Evolutionary conservation across 1,139 yeast species (phyloP).

Genomic region (Nakaseomyces bracarensis): DNA sequence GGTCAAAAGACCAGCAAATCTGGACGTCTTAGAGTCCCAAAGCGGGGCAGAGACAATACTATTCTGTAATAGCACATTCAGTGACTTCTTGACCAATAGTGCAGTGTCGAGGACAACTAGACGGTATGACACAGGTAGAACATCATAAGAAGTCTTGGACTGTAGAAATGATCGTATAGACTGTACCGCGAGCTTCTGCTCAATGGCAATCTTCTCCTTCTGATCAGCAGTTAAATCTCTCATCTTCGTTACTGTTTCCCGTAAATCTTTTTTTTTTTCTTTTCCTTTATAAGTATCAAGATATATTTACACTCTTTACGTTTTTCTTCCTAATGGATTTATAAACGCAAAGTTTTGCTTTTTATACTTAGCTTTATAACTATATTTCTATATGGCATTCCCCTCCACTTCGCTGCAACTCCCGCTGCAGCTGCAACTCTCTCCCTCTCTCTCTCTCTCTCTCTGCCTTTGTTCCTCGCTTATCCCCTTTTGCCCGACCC

Average conservation of each 20-base stretch:
- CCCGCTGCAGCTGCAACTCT: too few relatives aligned
- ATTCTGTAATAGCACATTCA: conserved; percentile 83
- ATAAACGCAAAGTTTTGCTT: too few relatives aligned
- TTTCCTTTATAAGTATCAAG: too few relatives aligned
- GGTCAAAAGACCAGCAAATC: conserved; percentile 91
- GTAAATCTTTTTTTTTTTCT: not conserved
- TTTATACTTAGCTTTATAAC: too few relatives aligned
- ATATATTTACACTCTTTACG: too few relatives aligned
- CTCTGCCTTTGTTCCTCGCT: too few relatives aligned
- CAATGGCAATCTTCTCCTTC: conserved; percentile 29
- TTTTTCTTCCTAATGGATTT: too few relatives aligned
- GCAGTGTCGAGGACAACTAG: conserved; percentile 91
- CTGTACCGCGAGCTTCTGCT: conserved; percentile 59
- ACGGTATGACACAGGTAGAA: conserved; percentile 89
- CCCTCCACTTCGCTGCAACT: too few relatives aligned
- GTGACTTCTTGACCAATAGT: conserved; percentile 78
- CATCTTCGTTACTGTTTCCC: not conserved
- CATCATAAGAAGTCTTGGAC: conserved; percentile 92
- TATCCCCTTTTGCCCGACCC: too few relatives aligned
- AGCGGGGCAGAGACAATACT: conserved; percentile 94
- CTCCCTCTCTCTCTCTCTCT: too few relatives aligned
- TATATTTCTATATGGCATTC: too few relatives aligned
- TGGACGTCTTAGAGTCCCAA: conserved; percentile 84
- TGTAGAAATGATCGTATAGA: conserved; percentile 79
- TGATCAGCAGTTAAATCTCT: conserved; percentile 4